phyloP scores from a whole-genome alignment of 345 rosid genomes.

The Toxicodendron radicans region DNA sequence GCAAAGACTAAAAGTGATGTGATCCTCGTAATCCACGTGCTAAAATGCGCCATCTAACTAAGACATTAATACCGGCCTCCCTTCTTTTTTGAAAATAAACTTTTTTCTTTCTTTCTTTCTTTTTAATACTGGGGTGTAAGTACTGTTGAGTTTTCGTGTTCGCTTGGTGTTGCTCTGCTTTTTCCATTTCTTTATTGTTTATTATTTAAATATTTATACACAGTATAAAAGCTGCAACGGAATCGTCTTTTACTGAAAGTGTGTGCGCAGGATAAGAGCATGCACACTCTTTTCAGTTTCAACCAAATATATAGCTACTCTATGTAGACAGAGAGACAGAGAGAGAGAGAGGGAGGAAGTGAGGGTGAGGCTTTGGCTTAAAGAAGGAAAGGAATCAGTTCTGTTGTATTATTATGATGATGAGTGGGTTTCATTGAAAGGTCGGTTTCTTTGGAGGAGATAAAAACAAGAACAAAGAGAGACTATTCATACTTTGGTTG shows the following conservation, averaged over 20 bases:
- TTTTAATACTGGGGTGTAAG: not conserved
- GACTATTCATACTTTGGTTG: constrained; percentile 38
- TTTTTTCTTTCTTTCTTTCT: not conserved
- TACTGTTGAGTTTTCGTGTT: constrained; percentile 49
- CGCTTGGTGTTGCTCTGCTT: constrained; percentile 37
- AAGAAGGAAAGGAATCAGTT: constrained; percentile 16
- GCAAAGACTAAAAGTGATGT: not conserved
- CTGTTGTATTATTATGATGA: constrained; percentile 12
- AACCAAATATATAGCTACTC: constrained; percentile 29
- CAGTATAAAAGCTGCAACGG: constrained; percentile 88
- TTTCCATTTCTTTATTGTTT: constrained; percentile 24
- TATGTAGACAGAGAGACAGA: constrained; percentile 16
- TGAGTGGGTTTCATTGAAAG: constrained; percentile 44
- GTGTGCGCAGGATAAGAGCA: constrained; percentile 64
- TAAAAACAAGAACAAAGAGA: constrained; percentile 22
- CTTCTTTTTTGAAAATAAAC: constrained; percentile 21
- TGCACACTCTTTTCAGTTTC: constrained; percentile 57
- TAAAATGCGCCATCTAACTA: constrained; percentile 41
- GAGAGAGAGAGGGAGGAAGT: constrained; percentile 9
- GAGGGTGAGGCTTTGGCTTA: constrained; percentile 3
- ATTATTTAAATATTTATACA: constrained; percentile 12
- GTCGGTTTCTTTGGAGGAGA: constrained; percentile 48
- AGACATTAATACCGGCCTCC: not conserved
- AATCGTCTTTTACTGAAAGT: constrained; percentile 63
- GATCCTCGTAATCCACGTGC: constrained; percentile 47